These are phyloP conservation scores for Malassezia nana DNA, from an alignment of 1,284 basidiomycete genomes.

Conservation along the genomic window DNA sequence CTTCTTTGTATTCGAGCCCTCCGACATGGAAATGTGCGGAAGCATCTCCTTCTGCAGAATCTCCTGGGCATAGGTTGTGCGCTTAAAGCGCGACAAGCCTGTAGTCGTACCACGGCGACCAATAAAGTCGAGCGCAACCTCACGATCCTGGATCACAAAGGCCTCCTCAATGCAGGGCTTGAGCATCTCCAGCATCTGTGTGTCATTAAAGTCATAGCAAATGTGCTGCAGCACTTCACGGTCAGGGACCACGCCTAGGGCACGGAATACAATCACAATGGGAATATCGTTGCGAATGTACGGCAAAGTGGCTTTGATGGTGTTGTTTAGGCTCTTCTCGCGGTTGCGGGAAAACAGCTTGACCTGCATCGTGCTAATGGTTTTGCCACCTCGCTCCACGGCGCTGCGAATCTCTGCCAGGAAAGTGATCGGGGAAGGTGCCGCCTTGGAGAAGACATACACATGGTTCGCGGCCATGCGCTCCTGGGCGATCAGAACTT, in stretches of 20 bases:
- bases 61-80: conserved; percentile 92
- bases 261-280: conserved; percentile 97
- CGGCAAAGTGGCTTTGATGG: conserved; percentile 92
- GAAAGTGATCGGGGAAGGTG: conserved; percentile 90
- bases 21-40: conserved; percentile 89
- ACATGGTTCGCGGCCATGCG: conserved; percentile 99
- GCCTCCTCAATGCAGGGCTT: conserved; percentile 98
- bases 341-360: conserved; percentile 87
- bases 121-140: conserved; percentile 84
- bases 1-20: conserved; percentile 94
- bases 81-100: conserved; percentile 78
- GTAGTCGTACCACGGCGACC: conserved; percentile 94
- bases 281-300: conserved; percentile 98
- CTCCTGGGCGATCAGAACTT: conserved; percentile 97
- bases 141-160: conserved; percentile 93
- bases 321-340: conserved; percentile 70
- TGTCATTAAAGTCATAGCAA: conserved; percentile 92
- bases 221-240: conserved; percentile 96
- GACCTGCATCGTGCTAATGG: conserved; percentile 93
- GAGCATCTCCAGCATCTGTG: conserved; percentile 92
- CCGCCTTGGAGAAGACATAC: conserved; percentile 96
- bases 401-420: conserved; percentile 95
- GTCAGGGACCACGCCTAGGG: conserved; percentile 92
- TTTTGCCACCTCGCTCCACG: conserved; percentile 96
- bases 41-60: conserved; percentile 98